Evolutionary conservation across 768 basidiomycete species (phyloP).

Genomic region (Tephrocybe rancida): DNA sequence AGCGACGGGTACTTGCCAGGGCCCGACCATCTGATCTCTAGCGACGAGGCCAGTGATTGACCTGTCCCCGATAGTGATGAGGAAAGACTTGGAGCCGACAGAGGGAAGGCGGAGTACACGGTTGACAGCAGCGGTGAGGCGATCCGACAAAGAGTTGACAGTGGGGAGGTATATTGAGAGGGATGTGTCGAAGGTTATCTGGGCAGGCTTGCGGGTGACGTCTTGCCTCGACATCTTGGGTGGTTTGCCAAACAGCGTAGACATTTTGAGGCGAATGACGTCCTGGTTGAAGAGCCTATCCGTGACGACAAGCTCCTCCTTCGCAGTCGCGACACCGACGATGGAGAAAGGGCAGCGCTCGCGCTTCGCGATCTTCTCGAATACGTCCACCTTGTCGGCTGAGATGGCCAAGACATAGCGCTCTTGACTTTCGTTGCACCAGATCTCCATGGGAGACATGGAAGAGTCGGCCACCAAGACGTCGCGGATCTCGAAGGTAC

Average conservation of each 20-base stretch:
- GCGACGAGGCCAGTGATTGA: conserved; percentile 92
- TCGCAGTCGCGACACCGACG: conserved; percentile 84
- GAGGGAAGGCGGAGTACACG: conserved; percentile 90
- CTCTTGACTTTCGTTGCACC: conserved; percentile 99
- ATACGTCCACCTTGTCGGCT: conserved; percentile 58
- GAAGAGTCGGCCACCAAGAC: conserved; percentile 89
- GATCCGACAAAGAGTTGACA: conserved; percentile 39
- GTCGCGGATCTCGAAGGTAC: conserved; percentile 90
- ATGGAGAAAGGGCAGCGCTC: conserved; percentile 94
- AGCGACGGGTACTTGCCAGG: conserved; percentile 97
- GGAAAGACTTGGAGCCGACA: conserved; percentile 95
- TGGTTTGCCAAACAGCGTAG: conserved; percentile 94
- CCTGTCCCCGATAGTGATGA: conserved; percentile 98
- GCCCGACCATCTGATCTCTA: conserved; percentile 98
- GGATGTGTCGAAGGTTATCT: conserved; percentile 67
- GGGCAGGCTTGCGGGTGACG: conserved; percentile 38
- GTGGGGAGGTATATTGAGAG: conserved; percentile 68
- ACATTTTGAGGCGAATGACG: conserved; percentile 91
- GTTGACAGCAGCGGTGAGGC: conserved; percentile 64
- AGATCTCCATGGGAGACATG: conserved; percentile 99
- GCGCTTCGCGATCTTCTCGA: conserved; percentile 78
- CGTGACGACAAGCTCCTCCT: conserved; percentile 85
- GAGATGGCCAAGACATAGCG: conserved; percentile 94
- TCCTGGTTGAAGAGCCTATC: conserved; percentile 80
- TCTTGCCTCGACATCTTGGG: conserved; percentile 88